Base-by-base conservation (phyloP, 345 rosid genomes). In the Eucalyptus lansdowneana region DNA sequence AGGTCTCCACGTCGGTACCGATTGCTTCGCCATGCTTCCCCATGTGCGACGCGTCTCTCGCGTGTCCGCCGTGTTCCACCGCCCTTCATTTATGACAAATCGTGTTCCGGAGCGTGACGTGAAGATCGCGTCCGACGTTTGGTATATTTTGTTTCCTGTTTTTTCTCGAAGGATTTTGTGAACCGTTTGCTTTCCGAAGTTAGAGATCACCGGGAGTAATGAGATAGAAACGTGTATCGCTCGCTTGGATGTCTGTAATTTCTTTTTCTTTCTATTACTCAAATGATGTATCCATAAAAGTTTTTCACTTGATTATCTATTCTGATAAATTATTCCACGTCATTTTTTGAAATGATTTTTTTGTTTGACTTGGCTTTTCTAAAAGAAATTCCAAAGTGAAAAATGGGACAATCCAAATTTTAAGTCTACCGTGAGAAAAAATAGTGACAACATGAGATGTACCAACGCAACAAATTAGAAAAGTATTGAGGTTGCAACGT, bases 401-500 rank as follows among this genome's bases (percentile, higher is more conserved):
- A 53, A 19, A 53, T 53, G 58, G 4, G 58, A 19, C 24, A 53
- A 53, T 19, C 0, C 11, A 7, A 19, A 53, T 19, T 53, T 53
- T 53, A 9, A 19, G 24, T 53, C 9, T 51, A 53, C 19, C 24
- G 0, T 0, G 9, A 4, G 24, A 53, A 2, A 53, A 53, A 19
- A 53, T 53, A 53, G 24, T 53, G 58, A 53, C 5, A 19, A 19
- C 24, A 53, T 53, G 2, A 17, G 24, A 53, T 3, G 10, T 53
- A 0, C 9, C 10, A 53, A 53, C 4, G 1, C 10, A 53, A 53
- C 24, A 19, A 53, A 19, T 53, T 53, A 7, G 1, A 53, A 53
- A 53, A 7, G 2, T 0, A 53, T 19, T 53, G 5, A 8, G 1
- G 4, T 53, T 19, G 4, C 10, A 53, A 53, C 9, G 1, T 19